Conservation (phyloP, 805 yeast genomes). For the Alloascoidea africana region DNA sequence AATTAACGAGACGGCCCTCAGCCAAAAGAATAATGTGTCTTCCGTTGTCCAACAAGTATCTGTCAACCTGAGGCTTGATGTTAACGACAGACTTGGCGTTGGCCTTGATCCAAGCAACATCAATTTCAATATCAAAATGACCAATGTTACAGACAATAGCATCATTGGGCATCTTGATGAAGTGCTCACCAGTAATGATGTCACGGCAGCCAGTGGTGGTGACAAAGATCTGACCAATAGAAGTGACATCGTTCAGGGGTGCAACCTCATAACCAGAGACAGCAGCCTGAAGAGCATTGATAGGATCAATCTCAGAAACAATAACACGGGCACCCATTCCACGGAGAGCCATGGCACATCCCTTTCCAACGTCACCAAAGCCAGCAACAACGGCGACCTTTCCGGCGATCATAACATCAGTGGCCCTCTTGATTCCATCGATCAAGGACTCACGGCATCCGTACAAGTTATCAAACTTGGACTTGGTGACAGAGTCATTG, state of each 20-base stretch:
- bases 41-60: conserved; percentile 80
- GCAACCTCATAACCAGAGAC: conserved; percentile 97
- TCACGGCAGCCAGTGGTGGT: conserved; percentile 99
- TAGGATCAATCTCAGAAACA: conserved; percentile 95
- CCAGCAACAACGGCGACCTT: conserved; percentile 98
- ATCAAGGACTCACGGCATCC: conserved; percentile 98
- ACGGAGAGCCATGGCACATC: conserved; percentile 97
- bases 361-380: conserved; percentile 99
- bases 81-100: conserved; percentile 88
- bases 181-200: conserved; percentile 82
- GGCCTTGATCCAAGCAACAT: conserved; percentile 96
- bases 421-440: conserved; percentile 99
- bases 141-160: conserved; percentile 99
- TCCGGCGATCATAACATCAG: conserved; percentile 99
- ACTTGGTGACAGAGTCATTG: conserved; percentile 97
- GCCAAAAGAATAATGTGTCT: conserved; percentile 92
- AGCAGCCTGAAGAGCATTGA: conserved; percentile 98
- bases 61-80: conserved; percentile 99
- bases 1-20: conserved; percentile 97
- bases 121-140: conserved; percentile 97
- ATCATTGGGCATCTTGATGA: conserved; percentile 91
- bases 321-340: conserved; percentile 99
- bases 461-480: conserved; percentile 98
- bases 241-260: conserved; percentile 88
- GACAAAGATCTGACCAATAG: conserved; percentile 91